Percentiles rank a stretch among this genome's conserved stretches.
Conservation (phyloP, 345 rosid species). For the Populus nigra region DNA sequence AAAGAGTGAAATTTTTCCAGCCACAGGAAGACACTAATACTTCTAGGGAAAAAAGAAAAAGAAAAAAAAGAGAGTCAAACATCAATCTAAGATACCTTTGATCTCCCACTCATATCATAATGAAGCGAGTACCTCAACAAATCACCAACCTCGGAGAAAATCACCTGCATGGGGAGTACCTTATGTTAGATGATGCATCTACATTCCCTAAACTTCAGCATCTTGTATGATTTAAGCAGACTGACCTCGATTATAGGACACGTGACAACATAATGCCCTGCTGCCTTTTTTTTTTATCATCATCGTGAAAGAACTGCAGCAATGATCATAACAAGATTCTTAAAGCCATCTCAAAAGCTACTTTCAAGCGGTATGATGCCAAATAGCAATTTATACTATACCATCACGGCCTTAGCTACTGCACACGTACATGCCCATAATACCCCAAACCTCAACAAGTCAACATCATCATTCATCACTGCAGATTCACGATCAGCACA, state of each 20-base stretch:
- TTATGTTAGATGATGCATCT: neutral
- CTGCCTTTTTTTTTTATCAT: neutral
- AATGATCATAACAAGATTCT: neutral
- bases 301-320: neutral
- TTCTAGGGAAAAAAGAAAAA: neutral
- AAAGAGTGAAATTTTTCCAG: neutral
- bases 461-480: too few species aligned
- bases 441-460: neutral
- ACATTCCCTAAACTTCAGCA: neutral
- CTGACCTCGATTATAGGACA: neutral
- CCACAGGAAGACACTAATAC: neutral
- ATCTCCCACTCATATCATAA: constrained; percentile 32
- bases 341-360: neutral
- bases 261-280: neutral
- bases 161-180: constrained; percentile 16
- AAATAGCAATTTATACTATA: neutral
- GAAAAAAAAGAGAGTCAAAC: neutral
- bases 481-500: neutral
- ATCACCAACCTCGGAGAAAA: constrained; percentile 25
- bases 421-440: neutral
- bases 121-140: constrained; percentile 13
- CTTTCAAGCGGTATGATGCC: neutral
- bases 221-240: neutral
- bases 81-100: constrained; percentile 16
- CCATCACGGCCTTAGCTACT: neutral